Evolutionary conservation across 345 rosid species (phyloP).

Genomic region (Eucalyptus camaldulensis): DNA sequence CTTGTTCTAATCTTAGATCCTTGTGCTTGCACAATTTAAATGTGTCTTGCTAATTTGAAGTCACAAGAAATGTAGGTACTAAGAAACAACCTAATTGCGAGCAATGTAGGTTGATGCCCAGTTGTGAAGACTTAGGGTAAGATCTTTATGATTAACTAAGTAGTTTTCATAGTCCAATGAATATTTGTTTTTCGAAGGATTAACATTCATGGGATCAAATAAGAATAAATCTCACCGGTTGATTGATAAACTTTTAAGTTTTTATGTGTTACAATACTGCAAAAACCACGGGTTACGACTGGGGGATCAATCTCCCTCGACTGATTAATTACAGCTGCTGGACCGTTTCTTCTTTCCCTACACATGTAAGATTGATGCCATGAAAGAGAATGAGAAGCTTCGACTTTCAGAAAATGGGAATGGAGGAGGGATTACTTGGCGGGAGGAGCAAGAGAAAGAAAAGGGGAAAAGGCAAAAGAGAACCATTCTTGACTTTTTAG

Average conservation of each 20-base stretch:
- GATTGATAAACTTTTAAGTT: neutral
- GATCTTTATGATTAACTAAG: neutral
- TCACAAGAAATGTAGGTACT: neutral
- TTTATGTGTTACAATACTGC: fast-evolving
- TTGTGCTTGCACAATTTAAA: neutral
- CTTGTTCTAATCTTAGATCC: neutral
- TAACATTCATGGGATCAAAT: neutral
- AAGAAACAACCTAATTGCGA: fast-evolving
- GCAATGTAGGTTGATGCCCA: neutral
- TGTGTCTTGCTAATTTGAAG: neutral
- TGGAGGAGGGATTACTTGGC: neutral
- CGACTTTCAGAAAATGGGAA: neutral
- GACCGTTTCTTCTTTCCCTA: neutral
- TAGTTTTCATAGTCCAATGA: neutral
- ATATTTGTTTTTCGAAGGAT: neutral
- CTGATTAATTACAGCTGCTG: neutral
- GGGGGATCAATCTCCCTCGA: neutral
- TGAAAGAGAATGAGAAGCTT: neutral
- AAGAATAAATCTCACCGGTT: neutral
- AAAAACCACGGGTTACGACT: neutral
- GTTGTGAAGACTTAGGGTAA: fast-evolving
- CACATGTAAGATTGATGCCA: neutral
- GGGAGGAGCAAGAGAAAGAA: neutral
- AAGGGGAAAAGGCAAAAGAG: neutral
- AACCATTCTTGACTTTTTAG: neutral